Base-by-base conservation (phyloP, 2,329 filamentous ascomycete species). In the Aspergillus melleus region DNA sequence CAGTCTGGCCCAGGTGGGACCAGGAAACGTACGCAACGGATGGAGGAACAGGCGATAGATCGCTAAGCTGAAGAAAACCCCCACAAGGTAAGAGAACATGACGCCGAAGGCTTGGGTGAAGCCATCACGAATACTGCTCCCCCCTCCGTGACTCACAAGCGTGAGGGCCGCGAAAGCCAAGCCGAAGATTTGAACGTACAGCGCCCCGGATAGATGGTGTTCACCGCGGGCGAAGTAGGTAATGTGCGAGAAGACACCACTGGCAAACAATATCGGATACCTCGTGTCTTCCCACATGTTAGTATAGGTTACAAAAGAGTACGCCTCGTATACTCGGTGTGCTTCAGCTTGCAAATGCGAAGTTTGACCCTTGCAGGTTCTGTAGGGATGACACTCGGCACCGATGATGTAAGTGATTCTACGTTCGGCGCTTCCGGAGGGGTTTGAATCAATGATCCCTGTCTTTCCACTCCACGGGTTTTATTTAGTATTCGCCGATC, bases 1-100 rank as follows among this genome's bases (percentile, higher is more conserved):
- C 6, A 79, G 14, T 16, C 74, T 71, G 12, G 73, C 73, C 14
- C 57, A 60, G 26, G 67, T 66, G 3, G 77, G 77, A 9, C 68
- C 68, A 2, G 60, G 64, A 36, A 63, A 61, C 12, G 24, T 44
- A 20, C n/a, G 22, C 2, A 64, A 32, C 62, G 30, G 73, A 50
- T 63, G 62, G 10, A 63, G 32, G 2, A 64, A 44, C 14, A 54
- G 1, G 5, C 62, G 58, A 32, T 64, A 63, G 14, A 63, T 20
- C 26, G 62, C 22, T 11, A 64, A 26, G 24, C 59, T 63, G 22
- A 29, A 24, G 20, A 63, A 63, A 11, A 64, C 20, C 1, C 63
- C 58, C 10, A 53, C 10, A 3, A 64, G 56, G 20, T 61, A 62
- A n/a, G 52, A 20, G 8, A 42, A n/a, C 4, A 49, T 14, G 10